phyloP scores from a whole-genome alignment of 164 flowering plant species.

The Vitis riparia region DNA sequence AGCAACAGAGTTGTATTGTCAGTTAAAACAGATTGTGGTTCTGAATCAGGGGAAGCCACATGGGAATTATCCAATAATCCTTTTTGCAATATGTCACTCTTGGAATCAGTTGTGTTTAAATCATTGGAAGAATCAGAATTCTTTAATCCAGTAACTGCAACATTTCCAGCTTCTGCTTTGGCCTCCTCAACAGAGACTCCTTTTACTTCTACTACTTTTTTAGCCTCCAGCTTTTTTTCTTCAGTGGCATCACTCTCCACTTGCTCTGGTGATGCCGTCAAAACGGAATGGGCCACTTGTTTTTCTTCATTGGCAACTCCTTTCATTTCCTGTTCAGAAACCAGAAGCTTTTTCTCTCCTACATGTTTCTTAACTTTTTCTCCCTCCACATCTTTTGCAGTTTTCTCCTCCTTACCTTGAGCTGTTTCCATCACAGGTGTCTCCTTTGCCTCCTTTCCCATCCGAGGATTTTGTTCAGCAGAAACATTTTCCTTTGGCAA shows the following conservation, averaged over 20 bases:
- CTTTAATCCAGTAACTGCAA: constrained; percentile 12
- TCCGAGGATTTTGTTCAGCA: constrained; percentile 23
- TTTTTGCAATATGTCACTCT: constrained; percentile 20
- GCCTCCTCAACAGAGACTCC: neutral
- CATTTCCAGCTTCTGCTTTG: constrained; percentile 12
- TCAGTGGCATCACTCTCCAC: constrained; percentile 1
- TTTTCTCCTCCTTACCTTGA: constrained; percentile 15
- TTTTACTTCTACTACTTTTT: constrained; percentile 12
- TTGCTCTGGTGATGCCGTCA: neutral
- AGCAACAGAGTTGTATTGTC: constrained; percentile 14
- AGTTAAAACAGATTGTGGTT: constrained; percentile 20
- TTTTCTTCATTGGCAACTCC: constrained; percentile 9
- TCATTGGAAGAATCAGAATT: constrained; percentile 24
- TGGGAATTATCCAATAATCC: constrained; percentile 4
- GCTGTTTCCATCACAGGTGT: constrained; percentile 20
- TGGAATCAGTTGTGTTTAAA: constrained; percentile 16
- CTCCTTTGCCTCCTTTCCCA: constrained; percentile 31
- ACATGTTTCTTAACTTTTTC: constrained; percentile 22
- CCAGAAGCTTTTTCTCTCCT: constrained; percentile 20
- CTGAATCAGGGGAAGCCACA: constrained; percentile 24
- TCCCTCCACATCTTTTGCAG: constrained; percentile 18
- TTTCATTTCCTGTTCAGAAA: constrained; percentile 22
- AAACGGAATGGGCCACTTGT: constrained; percentile 9
- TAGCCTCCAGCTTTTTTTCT: constrained; percentile 8
- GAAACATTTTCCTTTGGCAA: constrained; percentile 38